A percentile compares a stretch with the other conserved stretches of the same genome.
Conservation (phyloP, 108 stramenopile species). For the Pseudonitzschia multistriata region DNA sequence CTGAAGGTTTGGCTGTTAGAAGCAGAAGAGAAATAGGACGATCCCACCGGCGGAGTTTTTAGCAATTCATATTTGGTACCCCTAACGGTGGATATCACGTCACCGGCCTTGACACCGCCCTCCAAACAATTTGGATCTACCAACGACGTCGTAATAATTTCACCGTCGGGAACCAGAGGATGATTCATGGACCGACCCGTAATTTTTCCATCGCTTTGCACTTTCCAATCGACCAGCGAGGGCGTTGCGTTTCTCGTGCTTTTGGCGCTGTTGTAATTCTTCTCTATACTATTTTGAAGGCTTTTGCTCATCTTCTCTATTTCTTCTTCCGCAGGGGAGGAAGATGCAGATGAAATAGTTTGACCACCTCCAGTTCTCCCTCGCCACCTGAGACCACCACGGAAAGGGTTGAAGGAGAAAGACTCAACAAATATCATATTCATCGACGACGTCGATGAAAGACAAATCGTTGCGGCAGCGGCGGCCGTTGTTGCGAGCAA, state of each 20-base stretch:
- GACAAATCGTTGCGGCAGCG: background rate
- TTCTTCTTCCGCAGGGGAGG: background rate
- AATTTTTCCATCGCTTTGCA: constrained; percentile 7
- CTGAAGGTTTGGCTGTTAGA: background rate
- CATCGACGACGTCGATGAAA: background rate
- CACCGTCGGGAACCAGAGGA: constrained; percentile 13
- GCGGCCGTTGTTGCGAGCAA: background rate
- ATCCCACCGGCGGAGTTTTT: background rate
- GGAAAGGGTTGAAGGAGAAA: constrained; percentile 11
- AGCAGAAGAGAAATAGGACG: background rate
- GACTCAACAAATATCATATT: constrained; percentile 1
- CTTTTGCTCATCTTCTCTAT: background rate
- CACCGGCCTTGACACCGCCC: background rate
- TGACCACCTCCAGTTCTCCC: background rate
- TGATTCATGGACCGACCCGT: constrained; percentile 1
- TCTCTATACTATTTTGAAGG: background rate
- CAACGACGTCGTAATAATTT: constrained; percentile 3
- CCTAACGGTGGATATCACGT: constrained; percentile 5
- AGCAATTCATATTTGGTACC: constrained; percentile 15
- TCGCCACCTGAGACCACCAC: background rate
- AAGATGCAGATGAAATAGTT: background rate
- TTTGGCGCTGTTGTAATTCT: background rate
- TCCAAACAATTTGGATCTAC: constrained; percentile 3
- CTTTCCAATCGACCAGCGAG: constrained; percentile 13
- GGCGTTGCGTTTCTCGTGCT: background rate